phyloP scores from a whole-genome alignment of 805 yeast genomes.

The Ogataea paradorogensis region DNA sequence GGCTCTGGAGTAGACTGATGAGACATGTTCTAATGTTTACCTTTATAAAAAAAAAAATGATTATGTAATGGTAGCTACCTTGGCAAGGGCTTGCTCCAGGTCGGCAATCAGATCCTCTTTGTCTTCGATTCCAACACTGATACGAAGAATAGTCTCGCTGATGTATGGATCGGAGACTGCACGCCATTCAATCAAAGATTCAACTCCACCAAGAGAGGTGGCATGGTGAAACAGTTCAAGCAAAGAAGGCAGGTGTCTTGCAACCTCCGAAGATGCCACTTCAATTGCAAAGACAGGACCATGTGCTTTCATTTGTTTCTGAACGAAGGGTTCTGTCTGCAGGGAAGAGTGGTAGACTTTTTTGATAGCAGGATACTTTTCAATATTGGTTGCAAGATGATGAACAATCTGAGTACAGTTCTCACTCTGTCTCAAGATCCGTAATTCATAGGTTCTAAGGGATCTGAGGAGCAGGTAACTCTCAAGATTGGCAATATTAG shows the following conservation, averaged over 20 bases:
- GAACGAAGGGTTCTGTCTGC: constrained; percentile 68
- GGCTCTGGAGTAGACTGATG: constrained; percentile 13
- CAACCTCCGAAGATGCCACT: constrained; percentile 48
- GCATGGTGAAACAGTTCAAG: constrained; percentile 81
- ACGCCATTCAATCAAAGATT: constrained; percentile 89
- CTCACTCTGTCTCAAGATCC: constrained; percentile 63
- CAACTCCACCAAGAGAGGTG: constrained; percentile 90
- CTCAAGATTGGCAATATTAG: constrained; percentile 77
- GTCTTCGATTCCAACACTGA: constrained; percentile 80
- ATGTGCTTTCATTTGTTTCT: constrained; percentile 60
- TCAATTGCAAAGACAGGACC: constrained; percentile 75
- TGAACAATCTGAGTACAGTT: constrained; percentile 62
- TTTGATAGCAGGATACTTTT: constrained; percentile 46
- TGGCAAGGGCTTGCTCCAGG: constrained; percentile 53
- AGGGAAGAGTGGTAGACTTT: constrained; percentile 69
- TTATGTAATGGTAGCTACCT: constrained; percentile 8
- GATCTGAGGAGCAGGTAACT: constrained; percentile 73
- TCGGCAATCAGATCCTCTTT: constrained; percentile 75
- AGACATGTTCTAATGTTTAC: constrained; percentile 4
- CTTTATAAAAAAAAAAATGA: constrained; percentile 1
- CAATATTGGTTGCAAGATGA: constrained; percentile 49
- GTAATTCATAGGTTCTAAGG: constrained; percentile 72
- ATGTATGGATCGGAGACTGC: constrained; percentile 64
- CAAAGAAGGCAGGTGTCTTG: constrained; percentile 60
- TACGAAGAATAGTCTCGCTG: constrained; percentile 57